Conservation (phyloP, 2,329 filamentous ascomycete species). For the Aaosphaeria arxii region DNA sequence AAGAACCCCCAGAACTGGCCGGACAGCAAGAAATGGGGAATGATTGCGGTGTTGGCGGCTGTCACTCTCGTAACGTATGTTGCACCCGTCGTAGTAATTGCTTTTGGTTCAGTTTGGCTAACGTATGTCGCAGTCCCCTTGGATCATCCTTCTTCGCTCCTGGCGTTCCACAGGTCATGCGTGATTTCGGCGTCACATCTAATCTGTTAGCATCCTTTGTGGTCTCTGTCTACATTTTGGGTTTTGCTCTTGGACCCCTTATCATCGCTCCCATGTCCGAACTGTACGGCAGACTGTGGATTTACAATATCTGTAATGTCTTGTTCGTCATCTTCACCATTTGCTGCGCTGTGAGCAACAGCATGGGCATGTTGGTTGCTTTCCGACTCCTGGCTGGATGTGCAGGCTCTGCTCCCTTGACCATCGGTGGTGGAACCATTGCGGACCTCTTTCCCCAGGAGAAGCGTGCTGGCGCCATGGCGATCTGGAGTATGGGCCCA, state of each 20-base stretch:
- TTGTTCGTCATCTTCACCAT: slow-evolving; percentile 53
- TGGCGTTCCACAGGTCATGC: slow-evolving; percentile 53
- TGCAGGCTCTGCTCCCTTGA: slow-evolving; percentile 31
- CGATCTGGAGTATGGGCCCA: slow-evolving; percentile 36
- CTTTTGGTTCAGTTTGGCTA: background rate
- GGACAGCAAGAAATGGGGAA: slow-evolving; percentile 33
- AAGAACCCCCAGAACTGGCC: slow-evolving; percentile 32
- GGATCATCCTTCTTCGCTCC: slow-evolving; percentile 52
- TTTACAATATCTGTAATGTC: slow-evolving; percentile 41
- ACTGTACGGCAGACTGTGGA: slow-evolving; percentile 28
- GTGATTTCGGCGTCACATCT: slow-evolving; percentile 26
- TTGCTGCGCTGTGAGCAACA: slow-evolving; percentile 33
- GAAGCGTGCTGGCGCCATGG: slow-evolving; percentile 34
- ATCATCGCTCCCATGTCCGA: slow-evolving; percentile 37
- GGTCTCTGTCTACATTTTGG: slow-evolving; percentile 38
- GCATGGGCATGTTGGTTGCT: slow-evolving; percentile 36
- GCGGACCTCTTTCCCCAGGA: slow-evolving; percentile 35
- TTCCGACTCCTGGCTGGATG: slow-evolving; percentile 37
- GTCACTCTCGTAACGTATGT: slow-evolving; percentile 37
- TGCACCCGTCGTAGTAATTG: background rate
- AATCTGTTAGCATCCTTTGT: slow-evolving; percentile 34
- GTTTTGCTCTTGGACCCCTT: slow-evolving; percentile 38
- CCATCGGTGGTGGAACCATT: slow-evolving; percentile 34
- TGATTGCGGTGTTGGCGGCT: slow-evolving; percentile 29
- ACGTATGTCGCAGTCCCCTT: slow-evolving; percentile 17